Base-by-base conservation (phyloP, 2,329 filamentous ascomycete genomes). In the Aspergillus tubingensis region DNA sequence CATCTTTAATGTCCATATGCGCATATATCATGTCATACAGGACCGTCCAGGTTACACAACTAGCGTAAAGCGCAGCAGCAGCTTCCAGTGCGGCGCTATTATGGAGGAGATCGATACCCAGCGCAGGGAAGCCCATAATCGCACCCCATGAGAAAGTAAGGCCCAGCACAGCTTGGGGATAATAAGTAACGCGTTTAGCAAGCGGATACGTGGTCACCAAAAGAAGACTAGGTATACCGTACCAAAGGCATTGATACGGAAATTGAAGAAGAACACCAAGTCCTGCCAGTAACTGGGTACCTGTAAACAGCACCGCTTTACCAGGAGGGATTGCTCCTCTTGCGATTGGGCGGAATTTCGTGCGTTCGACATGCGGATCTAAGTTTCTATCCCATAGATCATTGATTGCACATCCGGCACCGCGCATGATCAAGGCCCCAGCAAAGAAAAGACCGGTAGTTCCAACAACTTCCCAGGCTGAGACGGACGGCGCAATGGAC, bases 381-480 rank as follows among this genome's bases (percentile, higher is more conserved):
- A 84, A 74, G 48, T 83, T 81, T 51, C 80, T 78, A 65, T 86
- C 84, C 70, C 82, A 79, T 36, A 80, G 77, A 65, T 86, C 84
- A 67, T 86, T 86, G 74, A 84, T 85, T 0, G 82, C 78, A 67
- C 84, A 86, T 4, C 80, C 76, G 19, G 79, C 79, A 25, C 81
- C 79, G 54, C 83, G 78, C 73, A 84, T 78, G 54, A 85, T 76
- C 63, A 84, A 68, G 15, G 79, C 80, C 43, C 77, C 75, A 13
- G 71, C 74, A 65, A 76, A 80, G 63, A 77, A 79, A 25, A 76
- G 72, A 21, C 70, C 77, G 43, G 69, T 71, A 41, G 74, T 76
- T 52, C 73, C 76, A 61, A 75, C 52, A 7, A 81, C 70, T 50
- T 79, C 74, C 27, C 71, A 56, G 6, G 74, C 74, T 21, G 63